phyloP scores from a whole-genome alignment of 2,329 filamentous ascomycete genomes.

The Trichoderma sp. region DNA sequence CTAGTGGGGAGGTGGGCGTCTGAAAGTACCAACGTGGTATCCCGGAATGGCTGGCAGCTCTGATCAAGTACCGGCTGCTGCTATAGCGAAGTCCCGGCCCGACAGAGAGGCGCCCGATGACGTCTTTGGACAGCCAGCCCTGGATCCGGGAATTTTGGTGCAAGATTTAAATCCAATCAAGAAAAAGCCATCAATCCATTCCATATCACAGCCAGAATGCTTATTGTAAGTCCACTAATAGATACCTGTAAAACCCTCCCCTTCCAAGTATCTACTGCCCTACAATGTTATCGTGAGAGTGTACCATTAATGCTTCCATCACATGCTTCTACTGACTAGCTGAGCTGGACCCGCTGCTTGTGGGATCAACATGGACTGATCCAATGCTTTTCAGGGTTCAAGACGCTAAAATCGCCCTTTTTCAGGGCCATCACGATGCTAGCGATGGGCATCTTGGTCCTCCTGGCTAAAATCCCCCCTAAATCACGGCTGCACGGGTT shows the following conservation, averaged over 20 bases:
- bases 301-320: background rate
- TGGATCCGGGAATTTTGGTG: background rate
- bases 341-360: background rate
- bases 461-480: background rate
- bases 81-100: background rate
- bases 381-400: background rate
- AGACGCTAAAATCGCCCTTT: background rate
- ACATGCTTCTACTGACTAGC: background rate
- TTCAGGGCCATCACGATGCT: background rate
- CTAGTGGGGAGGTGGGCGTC: background rate
- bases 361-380: background rate
- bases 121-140: background rate
- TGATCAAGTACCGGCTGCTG: background rate
- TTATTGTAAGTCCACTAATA: too few relatives aligned
- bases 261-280: background rate
- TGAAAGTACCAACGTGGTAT: background rate
- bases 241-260: background rate
- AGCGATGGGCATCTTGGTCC: background rate
- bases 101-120: background rate
- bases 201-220: background rate
- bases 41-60: background rate
- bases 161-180: background rate
- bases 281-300: background rate
- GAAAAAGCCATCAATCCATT: background rate
- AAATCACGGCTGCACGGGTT: background rate